Conservation (phyloP, 441 rosid species). For the Bruguiera hainesii region DNA sequence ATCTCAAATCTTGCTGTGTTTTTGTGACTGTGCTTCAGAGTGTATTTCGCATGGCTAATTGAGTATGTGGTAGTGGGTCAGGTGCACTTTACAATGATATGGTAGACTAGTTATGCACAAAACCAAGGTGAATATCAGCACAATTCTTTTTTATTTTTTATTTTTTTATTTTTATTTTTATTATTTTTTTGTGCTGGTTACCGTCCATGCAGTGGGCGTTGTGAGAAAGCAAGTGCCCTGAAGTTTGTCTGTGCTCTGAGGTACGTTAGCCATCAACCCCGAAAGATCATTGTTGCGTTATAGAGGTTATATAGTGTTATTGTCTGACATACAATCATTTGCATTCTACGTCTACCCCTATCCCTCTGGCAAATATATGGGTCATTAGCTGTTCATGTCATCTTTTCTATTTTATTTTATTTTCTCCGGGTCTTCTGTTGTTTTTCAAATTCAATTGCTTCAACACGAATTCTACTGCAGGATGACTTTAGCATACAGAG, state of each 20-base stretch:
- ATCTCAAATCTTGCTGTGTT: background rate
- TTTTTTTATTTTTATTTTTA: slow-evolving; percentile 25
- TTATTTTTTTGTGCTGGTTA: slow-evolving; percentile 88
- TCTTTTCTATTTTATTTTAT: slow-evolving; percentile 2
- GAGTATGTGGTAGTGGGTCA: slow-evolving; percentile 49
- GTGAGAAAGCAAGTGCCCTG: slow-evolving; percentile 83
- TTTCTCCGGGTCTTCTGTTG: slow-evolving; percentile 60
- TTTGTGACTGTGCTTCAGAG: too few species aligned
- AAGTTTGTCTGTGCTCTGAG: slow-evolving; percentile 89
- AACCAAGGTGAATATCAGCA: background rate
- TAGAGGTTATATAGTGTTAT: background rate
- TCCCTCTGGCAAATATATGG: background rate
- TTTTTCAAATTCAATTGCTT: slow-evolving; percentile 86
- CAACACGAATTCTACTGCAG: slow-evolving; percentile 90
- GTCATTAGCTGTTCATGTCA: background rate
- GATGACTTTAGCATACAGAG: slow-evolving; percentile 98
- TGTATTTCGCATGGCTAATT: background rate
- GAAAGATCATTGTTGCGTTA: too few species aligned
- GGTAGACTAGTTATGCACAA: background rate
- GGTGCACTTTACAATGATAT: slow-evolving; percentile 87
- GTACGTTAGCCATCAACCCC: slow-evolving; percentile 19
- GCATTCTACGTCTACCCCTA: too few species aligned
- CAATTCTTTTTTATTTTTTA: slow-evolving; percentile 29
- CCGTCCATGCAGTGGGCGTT: slow-evolving; percentile 85
- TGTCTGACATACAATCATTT: background rate